Base-by-base conservation (phyloP, 768 basidiomycete species). In the Lenzites betulinus region DNA sequence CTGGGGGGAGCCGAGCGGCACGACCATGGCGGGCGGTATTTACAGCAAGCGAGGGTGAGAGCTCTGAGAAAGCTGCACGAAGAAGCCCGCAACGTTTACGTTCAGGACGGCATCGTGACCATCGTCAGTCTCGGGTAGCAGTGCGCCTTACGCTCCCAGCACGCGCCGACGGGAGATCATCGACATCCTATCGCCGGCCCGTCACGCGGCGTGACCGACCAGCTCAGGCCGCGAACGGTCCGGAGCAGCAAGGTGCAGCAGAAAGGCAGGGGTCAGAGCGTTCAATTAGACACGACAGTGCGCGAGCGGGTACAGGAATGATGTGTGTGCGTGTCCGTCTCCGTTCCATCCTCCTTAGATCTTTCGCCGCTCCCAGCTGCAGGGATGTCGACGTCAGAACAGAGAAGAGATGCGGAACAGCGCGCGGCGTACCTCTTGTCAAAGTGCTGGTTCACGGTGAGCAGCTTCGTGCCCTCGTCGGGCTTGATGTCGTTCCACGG, bases 401-500 rank as follows among this genome's bases (percentile, higher is more conserved):
- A 7, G n/a, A 7, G 22, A 16, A 51, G 28, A 51, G 52, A 35
- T 58, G 60, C 44, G 54, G 59, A 16, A 62, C 66, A 28, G 54
- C n/a, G 44, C 41, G 1, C 51, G 58, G 30, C 85, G 56, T 48
- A 88, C 92, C 80, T 84, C 78, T 86, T 88, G 8, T 87, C 81
- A 66, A 93, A 92, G 66, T 84, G 87, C 71, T 89, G 86, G 77
- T 87, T 85, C 39, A 90, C 82, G 44, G 81, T 72, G 70, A 85
- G 67, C 60, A 93, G 44, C 76, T 93, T 93, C 54, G 82, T 90
- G 64, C 83, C 83, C 74, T 94, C 86, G 69, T 88, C 80, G 39
- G 81, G 86, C 71, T 90, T 81, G 71, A 94, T 82, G 58, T 83
- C 81, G 75, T 92, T 91, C 90, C 91, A 95, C n/a, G 93, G 93